A percentile compares a stretch with the other conserved stretches of the same genome.
Evolutionary conservation across 345 rosid genomes (phyloP).

Genomic region (Acer campestre): DNA sequence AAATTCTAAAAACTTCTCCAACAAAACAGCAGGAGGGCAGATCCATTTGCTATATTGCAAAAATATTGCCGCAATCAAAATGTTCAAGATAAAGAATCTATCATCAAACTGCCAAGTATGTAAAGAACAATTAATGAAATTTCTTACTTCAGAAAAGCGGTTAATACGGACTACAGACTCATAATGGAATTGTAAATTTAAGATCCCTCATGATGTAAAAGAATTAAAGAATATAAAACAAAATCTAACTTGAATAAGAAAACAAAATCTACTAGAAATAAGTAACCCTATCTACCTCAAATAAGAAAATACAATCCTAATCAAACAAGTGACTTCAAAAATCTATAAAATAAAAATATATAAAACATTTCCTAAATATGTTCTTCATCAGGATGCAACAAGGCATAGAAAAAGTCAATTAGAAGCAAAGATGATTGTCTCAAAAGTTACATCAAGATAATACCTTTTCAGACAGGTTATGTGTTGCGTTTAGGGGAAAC

Average conservation of each 20-base stretch:
- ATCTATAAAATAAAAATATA: background rate
- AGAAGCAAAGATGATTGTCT: background rate
- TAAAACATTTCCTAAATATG: background rate
- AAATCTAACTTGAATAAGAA: background rate
- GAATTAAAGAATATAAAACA: background rate
- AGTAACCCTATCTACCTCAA: background rate
- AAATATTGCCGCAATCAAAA: constrained; percentile 61
- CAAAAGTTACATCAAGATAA: constrained; percentile 15
- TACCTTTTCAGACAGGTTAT: constrained; percentile 59
- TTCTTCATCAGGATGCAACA: background rate
- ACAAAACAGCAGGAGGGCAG: constrained; percentile 45
- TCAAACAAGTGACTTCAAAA: background rate
- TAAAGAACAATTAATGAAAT: constrained; percentile 22
- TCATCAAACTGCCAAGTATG: constrained; percentile 60
- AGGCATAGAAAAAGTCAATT: background rate
- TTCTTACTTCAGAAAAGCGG: background rate
- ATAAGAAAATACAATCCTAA: background rate
- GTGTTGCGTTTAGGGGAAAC: constrained; percentile 58
- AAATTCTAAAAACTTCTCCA: constrained; percentile 61
- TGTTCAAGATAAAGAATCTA: constrained; percentile 64
- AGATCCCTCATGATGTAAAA: background rate
- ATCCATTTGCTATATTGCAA: constrained; percentile 62
- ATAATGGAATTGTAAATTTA: background rate
- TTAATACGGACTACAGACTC: background rate
- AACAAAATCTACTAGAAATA: background rate